phyloP scores from a whole-genome alignment of 2,329 filamentous ascomycete species.

The Pseudogymnoascus sp. region DNA sequence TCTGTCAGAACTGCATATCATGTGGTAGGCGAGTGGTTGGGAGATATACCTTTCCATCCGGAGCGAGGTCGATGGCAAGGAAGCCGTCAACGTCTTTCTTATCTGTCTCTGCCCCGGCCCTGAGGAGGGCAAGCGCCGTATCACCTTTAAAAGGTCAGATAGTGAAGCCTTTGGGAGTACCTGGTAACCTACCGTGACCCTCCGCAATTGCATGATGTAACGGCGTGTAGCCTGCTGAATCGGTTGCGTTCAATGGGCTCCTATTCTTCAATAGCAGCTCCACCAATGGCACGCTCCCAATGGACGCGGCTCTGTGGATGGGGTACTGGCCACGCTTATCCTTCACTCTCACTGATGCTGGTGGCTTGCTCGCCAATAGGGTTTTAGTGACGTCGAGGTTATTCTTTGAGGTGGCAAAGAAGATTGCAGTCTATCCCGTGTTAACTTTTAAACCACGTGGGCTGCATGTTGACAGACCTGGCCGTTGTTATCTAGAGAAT shows the following conservation, averaged over 20 bases:
- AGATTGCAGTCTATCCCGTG: slow-evolving; percentile 62
- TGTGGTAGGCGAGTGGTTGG: neutral
- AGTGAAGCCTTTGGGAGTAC: neutral
- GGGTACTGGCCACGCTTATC: slow-evolving; percentile 85
- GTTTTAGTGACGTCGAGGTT: slow-evolving; percentile 73
- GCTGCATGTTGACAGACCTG: slow-evolving; percentile 38
- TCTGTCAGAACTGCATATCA: neutral
- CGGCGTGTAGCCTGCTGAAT: slow-evolving; percentile 75
- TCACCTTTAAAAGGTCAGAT: slow-evolving; percentile 46
- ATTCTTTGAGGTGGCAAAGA: slow-evolving; percentile 85
- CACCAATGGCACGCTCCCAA: slow-evolving; percentile 82
- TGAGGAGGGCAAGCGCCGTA: slow-evolving; percentile 72
- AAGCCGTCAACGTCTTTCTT: slow-evolving; percentile 65
- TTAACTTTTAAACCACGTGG: neutral
- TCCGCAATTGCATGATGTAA: slow-evolving; percentile 82
- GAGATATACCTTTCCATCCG: slow-evolving; percentile 66
- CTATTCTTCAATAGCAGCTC: slow-evolving; percentile 66
- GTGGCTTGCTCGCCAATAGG: slow-evolving; percentile 60
- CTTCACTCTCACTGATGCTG: slow-evolving; percentile 68
- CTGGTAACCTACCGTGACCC: slow-evolving; percentile 47
- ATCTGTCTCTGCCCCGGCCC: slow-evolving; percentile 72
- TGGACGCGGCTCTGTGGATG: slow-evolving; percentile 82
- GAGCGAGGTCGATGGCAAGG: slow-evolving; percentile 71
- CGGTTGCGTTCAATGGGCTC: slow-evolving; percentile 76
- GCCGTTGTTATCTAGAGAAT: slow-evolving; percentile 48